Conservation (phyloP, 2,329 filamentous ascomycete species). For the Sphaerulina vaccinii region DNA sequence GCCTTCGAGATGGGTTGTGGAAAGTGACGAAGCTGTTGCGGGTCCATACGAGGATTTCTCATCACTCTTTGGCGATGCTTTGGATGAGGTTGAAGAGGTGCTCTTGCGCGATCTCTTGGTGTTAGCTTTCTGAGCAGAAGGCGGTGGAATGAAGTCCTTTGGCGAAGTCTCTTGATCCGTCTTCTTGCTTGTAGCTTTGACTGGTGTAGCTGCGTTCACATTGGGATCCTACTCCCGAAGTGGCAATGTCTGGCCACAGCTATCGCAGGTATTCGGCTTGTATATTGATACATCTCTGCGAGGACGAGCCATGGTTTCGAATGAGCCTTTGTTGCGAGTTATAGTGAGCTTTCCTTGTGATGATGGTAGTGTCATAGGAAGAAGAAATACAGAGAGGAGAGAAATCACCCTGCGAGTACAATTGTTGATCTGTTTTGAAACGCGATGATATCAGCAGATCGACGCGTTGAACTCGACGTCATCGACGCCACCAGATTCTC, state of each 20-base stretch:
- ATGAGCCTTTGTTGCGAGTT: too few relatives aligned
- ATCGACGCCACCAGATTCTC: too few relatives aligned
- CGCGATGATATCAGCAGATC: too few relatives aligned
- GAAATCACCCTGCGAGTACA: too few relatives aligned
- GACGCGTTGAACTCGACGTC: too few relatives aligned
- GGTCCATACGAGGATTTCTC: too few relatives aligned
- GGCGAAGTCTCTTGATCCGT: not conserved
- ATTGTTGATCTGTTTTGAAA: too few relatives aligned
- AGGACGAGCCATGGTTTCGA: not conserved
- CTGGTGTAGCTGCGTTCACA: not conserved
- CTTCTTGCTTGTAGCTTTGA: not conserved
- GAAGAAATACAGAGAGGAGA: too few relatives aligned
- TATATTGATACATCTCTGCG: not conserved
- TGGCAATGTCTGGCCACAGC: not conserved
- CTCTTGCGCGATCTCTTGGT: not conserved
- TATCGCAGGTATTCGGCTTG: not conserved
- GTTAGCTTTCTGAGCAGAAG: not conserved
- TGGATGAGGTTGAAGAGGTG: too few relatives aligned
- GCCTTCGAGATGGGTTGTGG: slow-evolving; percentile 45
- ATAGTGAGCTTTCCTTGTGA: not conserved
- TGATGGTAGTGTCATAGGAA: not conserved
- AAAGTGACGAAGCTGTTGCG: slow-evolving; percentile 32
- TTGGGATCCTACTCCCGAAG: not conserved
- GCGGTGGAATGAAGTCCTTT: not conserved
- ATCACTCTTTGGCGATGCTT: not conserved